phyloP scores from a whole-genome alignment of 345 rosid genomes.

The Orychophragmus violaceus region DNA sequence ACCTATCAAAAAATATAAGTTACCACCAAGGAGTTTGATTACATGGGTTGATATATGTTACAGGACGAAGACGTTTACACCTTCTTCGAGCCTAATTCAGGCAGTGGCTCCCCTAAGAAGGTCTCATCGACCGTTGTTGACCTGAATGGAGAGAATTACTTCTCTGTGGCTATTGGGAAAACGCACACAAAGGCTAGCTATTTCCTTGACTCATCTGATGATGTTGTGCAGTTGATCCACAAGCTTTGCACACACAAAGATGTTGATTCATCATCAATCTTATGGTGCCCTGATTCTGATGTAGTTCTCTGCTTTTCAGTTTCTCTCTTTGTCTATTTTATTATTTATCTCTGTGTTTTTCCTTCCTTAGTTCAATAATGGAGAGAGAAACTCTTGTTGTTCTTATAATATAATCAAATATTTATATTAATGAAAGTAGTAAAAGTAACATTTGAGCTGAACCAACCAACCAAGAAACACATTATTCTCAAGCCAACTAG shows the following conservation, averaged over 20 bases:
- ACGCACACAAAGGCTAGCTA: slow-evolving; percentile 74
- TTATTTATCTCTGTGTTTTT: background rate
- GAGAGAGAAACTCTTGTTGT: background rate
- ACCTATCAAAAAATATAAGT: background rate
- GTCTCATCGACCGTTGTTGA: slow-evolving; percentile 78
- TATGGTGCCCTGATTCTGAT: background rate
- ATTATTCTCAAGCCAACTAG: too few species aligned
- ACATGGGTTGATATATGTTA: slow-evolving; percentile 7
- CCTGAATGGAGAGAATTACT: slow-evolving; percentile 82
- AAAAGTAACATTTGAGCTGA: background rate
- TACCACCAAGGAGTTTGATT: background rate
- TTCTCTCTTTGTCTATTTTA: background rate
- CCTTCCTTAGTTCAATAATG: background rate
- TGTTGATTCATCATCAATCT: slow-evolving; percentile 16
- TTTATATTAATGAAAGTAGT: background rate
- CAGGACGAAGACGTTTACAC: slow-evolving; percentile 97
- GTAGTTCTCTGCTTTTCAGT: background rate
- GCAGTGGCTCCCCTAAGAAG: slow-evolving; percentile 21
- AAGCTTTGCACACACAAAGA: slow-evolving; percentile 40
- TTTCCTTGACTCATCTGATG: slow-evolving; percentile 62
- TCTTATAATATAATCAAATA: background rate
- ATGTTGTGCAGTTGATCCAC: slow-evolving; percentile 57
- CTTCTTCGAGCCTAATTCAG: slow-evolving; percentile 59
- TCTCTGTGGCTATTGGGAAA: slow-evolving; percentile 81
- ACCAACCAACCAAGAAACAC: background rate